Base-by-base conservation (phyloP, 108 stramenopile species). In the Cyclotella kingstonii region DNA sequence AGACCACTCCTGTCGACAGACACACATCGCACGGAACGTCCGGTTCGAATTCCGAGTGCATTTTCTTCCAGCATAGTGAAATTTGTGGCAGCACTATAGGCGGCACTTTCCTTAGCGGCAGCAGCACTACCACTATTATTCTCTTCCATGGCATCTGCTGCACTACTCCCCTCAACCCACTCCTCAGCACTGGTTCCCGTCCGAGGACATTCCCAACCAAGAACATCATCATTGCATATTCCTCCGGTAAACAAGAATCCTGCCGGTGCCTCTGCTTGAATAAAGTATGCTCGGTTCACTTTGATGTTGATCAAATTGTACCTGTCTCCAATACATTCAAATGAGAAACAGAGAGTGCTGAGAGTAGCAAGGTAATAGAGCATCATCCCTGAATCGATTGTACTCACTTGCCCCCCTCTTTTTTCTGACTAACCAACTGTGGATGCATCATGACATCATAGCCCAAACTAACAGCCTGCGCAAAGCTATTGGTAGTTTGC, bases 161-260 rank as follows among this genome's bases (percentile, higher is more conserved):
- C 10, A 12, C 36, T 12, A 12, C 12, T 10, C 10, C 36, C 10
- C 36, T 38, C 12, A 12, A 12, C 36, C 8, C 8, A 12, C 8
- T 38, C 10, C 36, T 10, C 10, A 38, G 10, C 10, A 12, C 36
- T 8, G 12, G 36, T 12, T 12, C 11, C 11, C 25, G n/a, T n/a
- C n/a, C 3, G 27, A 26, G 54, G 41, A 48, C 66, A 67, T n/a
- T 30, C 39, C 66, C 66, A 67, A 28, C 46, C 66, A 5, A 29
- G 31, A 2, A 55, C 21, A 12, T 61, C 44, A 26, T 71, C 54
- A 36, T 62, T 62, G 46, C 70, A 71, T 7, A 71, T 25, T 11
- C 61, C 70, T 9, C 54, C 44, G 19, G 70, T 71, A 36, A 71
- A 55, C 5, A 56, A 33, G 45, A 33, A 71, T 41, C 60, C 70